Conservation (phyloP, 768 basidiomycete genomes). For the Psilocybe azurescens region DNA sequence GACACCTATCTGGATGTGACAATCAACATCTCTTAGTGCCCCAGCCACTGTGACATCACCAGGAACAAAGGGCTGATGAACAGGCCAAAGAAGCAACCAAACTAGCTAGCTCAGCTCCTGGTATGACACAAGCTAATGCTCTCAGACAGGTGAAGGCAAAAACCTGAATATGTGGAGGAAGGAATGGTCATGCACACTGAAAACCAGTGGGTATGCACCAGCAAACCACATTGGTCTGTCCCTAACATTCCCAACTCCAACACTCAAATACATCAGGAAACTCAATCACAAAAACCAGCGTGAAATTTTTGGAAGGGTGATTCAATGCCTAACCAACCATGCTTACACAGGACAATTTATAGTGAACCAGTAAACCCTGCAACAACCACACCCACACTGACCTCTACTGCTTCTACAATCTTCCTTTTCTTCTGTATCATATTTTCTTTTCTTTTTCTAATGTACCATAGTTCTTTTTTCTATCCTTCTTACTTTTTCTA, state of each 20-base stretch:
- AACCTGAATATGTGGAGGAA: slow-evolving; percentile 15
- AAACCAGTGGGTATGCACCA: slow-evolving; percentile 15
- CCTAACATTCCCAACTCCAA: neutral
- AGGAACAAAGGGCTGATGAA: slow-evolving; percentile 30
- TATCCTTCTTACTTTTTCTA: no score
- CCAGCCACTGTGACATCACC: slow-evolving; percentile 7
- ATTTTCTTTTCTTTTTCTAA: no score
- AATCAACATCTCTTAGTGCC: slow-evolving; percentile 8
- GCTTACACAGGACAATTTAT: slow-evolving; percentile 26
- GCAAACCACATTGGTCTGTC: slow-evolving; percentile 16
- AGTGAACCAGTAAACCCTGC: no score
- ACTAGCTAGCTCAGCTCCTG: slow-evolving; percentile 2
- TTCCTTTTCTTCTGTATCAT: no score
- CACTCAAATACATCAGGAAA: slow-evolving; percentile 9
- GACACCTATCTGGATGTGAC: neutral
- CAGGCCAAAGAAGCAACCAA: slow-evolving; percentile 28
- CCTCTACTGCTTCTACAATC: no score
- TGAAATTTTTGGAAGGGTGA: slow-evolving; percentile 29
- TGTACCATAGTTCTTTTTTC: no score
- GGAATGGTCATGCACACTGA: slow-evolving; percentile 20
- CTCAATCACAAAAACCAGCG: slow-evolving; percentile 11
- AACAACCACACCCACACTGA: no score
- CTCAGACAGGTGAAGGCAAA: neutral
- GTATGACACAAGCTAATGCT: slow-evolving; percentile 21
- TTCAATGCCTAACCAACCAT: slow-evolving; percentile 32